A percentile compares a stretch with the other conserved stretches of the same genome.
Evolutionary conservation across 441 rosid genomes (phyloP).

Genomic region (Corymbia calophylla): DNA sequence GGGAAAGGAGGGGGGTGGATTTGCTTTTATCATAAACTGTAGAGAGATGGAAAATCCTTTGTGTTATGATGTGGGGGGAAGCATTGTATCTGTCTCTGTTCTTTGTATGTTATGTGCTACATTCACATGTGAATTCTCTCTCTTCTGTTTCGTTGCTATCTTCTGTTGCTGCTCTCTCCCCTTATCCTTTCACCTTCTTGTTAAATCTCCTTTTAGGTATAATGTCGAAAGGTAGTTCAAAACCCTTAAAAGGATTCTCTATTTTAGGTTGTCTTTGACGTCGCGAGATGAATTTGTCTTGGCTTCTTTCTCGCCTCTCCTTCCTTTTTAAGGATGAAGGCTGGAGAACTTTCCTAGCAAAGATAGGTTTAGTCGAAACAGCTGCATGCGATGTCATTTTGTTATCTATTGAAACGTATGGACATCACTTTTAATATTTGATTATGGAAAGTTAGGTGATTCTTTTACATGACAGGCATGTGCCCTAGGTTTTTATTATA

Average conservation of each 20-base stretch:
- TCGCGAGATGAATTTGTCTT: not conserved
- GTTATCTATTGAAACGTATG: not conserved
- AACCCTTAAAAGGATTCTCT: not conserved
- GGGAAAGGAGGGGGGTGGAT: not conserved
- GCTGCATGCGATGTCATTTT: not conserved
- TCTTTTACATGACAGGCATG: not conserved
- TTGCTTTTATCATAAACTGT: not conserved
- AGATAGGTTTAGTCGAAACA: not conserved
- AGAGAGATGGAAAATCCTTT: not conserved
- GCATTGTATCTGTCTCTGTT: not conserved
- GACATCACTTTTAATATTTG: not conserved
- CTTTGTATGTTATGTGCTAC: not conserved
- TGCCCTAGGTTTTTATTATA: not conserved
- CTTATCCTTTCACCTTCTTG: not conserved
- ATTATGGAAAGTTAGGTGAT: not conserved
- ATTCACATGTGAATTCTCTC: not conserved
- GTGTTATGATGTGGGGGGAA: not conserved
- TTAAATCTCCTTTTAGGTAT: not conserved
- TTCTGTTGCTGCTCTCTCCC: not conserved
- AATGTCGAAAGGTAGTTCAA: not conserved
- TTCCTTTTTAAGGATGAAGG: not conserved
- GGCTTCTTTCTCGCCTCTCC: not conserved
- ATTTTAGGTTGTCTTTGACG: not conserved
- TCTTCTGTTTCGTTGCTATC: not conserved
- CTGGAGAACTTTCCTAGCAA: not conserved